Conservation (phyloP, 306 rosid species). For the Gastrolobium villosum region DNA sequence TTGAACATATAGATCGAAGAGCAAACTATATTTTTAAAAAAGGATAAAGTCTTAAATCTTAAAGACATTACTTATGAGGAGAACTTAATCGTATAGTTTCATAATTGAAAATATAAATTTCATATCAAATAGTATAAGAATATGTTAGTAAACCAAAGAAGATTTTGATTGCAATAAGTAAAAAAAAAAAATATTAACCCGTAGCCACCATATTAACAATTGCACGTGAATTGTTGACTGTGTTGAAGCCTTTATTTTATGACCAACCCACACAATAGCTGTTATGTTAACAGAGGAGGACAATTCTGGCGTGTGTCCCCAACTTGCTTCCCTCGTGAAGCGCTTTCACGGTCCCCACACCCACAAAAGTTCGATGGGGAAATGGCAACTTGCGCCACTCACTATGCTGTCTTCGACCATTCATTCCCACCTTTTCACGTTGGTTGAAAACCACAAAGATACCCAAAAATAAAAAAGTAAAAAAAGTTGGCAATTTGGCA, state of each 20-base stretch:
- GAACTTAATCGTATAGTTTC: no score
- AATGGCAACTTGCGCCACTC: constrained; percentile 39
- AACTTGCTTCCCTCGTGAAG: constrained; percentile 36
- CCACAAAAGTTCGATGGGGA: neutral
- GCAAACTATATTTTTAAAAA: no score
- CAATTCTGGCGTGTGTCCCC: neutral
- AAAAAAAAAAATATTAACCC: neutral
- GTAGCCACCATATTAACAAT: neutral
- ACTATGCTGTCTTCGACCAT: constrained; percentile 18
- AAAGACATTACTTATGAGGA: no score
- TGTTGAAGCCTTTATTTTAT: neutral
- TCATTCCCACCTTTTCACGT: constrained; percentile 9
- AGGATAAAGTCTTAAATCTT: no score
- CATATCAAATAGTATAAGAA: no score
- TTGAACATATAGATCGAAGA: no score
- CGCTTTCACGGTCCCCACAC: constrained; percentile 13
- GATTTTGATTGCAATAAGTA: neutral
- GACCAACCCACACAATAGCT: neutral
- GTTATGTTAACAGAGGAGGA: neutral
- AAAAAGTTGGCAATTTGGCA: neutral
- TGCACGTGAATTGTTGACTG: constrained; percentile 18
- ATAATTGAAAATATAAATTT: no score
- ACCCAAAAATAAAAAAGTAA: neutral
- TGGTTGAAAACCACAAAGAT: neutral
- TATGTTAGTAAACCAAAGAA: no score